Conservation (phyloP, 2,329 filamentous ascomycete species). For the Arthrobotrys pseudoclavata region DNA sequence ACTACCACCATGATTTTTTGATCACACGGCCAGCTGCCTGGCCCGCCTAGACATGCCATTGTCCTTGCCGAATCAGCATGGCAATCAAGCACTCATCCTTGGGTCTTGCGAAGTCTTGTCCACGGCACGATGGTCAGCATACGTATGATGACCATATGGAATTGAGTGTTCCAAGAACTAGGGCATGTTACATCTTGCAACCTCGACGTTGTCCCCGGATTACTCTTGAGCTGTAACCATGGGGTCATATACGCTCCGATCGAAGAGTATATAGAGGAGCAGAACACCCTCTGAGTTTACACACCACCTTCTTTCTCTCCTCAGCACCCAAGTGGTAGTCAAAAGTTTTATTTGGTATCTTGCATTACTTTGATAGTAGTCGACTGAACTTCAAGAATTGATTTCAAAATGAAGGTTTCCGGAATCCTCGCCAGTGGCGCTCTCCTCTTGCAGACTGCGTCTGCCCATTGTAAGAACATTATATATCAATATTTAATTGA, state of each 20-base stretch:
- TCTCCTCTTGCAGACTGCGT: constrained; percentile 51
- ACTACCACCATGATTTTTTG: constrained; percentile 8
- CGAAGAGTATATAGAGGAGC: constrained; percentile 38
- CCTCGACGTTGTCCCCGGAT: constrained; percentile 12
- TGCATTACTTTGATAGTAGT: constrained; percentile 59
- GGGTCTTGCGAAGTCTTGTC: constrained; percentile 39
- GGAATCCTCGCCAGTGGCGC: constrained; percentile 48
- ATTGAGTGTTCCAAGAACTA: constrained; percentile 17
- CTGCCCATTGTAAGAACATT: constrained; percentile 52
- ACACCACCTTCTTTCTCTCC: constrained; percentile 15
- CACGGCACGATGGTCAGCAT: constrained; percentile 37
- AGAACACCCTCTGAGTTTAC: constrained; percentile 12
- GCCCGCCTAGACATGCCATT: constrained; percentile 28
- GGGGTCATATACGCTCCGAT: background rate
- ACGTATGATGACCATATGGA: constrained; percentile 29
- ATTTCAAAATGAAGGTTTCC: constrained; percentile 55
- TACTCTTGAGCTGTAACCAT: background rate
- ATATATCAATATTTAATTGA: background rate
- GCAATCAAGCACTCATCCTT: constrained; percentile 34
- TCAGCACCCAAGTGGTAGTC: constrained; percentile 49
- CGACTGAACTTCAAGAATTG: constrained; percentile 34
- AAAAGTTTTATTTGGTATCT: constrained; percentile 22
- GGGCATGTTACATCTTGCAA: constrained; percentile 44
- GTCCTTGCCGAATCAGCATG: constrained; percentile 29
- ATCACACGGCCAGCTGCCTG: constrained; percentile 48